Base-by-base conservation (phyloP, 371 early-diverging fungal species). In the Batkoa obscura region DNA sequence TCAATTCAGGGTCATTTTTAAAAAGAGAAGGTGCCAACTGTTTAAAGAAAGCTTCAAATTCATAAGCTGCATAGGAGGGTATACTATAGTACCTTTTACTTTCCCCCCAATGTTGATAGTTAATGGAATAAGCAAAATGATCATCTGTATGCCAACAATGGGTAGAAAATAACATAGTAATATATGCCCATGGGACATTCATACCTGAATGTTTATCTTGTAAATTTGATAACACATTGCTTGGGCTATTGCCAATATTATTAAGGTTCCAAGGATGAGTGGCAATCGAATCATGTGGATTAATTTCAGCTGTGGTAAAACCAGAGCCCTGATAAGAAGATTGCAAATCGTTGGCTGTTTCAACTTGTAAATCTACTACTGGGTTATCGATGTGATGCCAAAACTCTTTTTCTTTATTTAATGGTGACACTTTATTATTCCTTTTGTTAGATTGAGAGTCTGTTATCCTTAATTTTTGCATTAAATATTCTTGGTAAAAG, bases 91-190 rank as follows among this genome's bases (percentile, higher is more conserved):
- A 94, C 0, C 94, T 96, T 68, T 96, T 96, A 17, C 92, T 84
- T 56, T 88, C 94, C 6, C 96, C 96, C 82, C 83, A 85, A 59
- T 94, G 95, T 75, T 84, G 79, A 68, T 96, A 96, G 67, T 94
- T 96, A 69, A 94, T 80, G 10, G 90, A 88, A 59, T 91, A 94
- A 3, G 90, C 88, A 66, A 83, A 90, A 63, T 94, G 94, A 63
- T 96, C 95, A 66, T 96, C 97, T 36, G 84, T 87, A 64, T 94
- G 95, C 97, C 97, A 96, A 66, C 95, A 94, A 61, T 94, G 94
- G 1, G 95, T 88, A 37, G 88, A 86, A 59, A 94, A 92, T 55
- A 80, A 79, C 92, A 90, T 90, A 37, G 95, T 95, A 2, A 94
- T 83, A 60, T 96, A 96, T 10, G 94, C 66, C 95, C 95, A 96